Percentiles rank a stretch among this genome's conserved stretches.
These are phyloP conservation scores for Botrytis byssoidea DNA, from an alignment of 2,329 filamentous ascomycete species.

Conservation along the genomic window DNA sequence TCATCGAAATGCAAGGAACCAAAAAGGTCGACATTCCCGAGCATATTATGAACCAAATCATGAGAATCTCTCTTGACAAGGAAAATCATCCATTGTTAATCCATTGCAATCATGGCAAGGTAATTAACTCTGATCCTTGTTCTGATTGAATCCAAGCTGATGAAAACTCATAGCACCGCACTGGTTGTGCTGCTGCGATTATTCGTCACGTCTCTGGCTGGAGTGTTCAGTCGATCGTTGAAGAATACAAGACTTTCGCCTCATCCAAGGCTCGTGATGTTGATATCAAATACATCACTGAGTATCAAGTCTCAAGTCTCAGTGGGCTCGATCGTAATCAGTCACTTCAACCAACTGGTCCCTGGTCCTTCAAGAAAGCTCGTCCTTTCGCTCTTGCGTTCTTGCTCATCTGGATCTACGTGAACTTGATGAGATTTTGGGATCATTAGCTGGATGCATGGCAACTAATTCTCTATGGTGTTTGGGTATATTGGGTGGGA, in stretches of 20 bases:
- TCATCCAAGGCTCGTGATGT: conserved; percentile 59
- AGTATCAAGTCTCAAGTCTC: conserved; percentile 47
- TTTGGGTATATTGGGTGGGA: conserved; percentile 14
- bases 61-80: conserved; percentile 68
- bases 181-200: conserved; percentile 82
- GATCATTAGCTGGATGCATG: conserved; percentile 9
- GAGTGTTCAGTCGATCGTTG: conserved; percentile 59
- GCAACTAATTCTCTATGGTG: background rate
- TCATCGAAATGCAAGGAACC: conserved; percentile 82
- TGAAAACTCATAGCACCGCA: conserved; percentile 63
- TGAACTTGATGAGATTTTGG: conserved; percentile 9
- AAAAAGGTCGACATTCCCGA: conserved; percentile 73
- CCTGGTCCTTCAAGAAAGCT: conserved; percentile 19
- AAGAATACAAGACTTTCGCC: conserved; percentile 71
- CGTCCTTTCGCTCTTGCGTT: conserved; percentile 23
- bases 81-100: conserved; percentile 78
- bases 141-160: conserved; percentile 22
- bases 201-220: conserved; percentile 73
- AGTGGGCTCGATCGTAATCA: conserved; percentile 39
- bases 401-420: conserved; percentile 26
- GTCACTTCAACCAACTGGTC: background rate
- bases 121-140: background rate
- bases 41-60: conserved; percentile 66
- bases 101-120: conserved; percentile 91
- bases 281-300: conserved; percentile 57